Percentiles rank a stretch among this genome's conserved stretches.
These are phyloP conservation scores for Mortierella sp. DNA, from an alignment of 371 early-diverging fungal species.

Conservation along the genomic window DNA sequence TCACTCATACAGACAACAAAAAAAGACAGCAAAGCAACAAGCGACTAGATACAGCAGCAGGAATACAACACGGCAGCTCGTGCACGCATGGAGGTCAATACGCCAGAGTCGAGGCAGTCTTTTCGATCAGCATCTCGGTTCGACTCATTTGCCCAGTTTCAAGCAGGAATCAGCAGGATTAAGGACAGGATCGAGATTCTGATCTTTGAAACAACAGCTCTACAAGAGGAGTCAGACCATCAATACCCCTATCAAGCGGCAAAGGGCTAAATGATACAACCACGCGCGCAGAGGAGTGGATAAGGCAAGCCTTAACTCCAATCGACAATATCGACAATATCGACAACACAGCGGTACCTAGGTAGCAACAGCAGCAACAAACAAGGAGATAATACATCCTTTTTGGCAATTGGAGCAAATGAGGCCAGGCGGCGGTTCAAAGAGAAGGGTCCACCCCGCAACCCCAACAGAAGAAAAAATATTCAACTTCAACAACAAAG, in stretches of 20 bases:
- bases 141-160: background rate
- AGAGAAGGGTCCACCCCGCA: background rate
- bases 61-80: background rate
- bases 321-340: background rate
- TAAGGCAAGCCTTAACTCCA: background rate
- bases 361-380: background rate
- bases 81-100: background rate
- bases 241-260: background rate
- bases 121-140: background rate
- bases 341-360: background rate
- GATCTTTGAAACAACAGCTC: background rate
- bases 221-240: background rate
- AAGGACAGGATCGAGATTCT: slow-evolving; percentile 3
- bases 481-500: background rate
- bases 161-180: slow-evolving; percentile 8
- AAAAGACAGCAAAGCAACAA: background rate
- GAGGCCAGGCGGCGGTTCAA: background rate
- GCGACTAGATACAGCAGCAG: background rate
- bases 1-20: background rate
- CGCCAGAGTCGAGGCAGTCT: background rate
- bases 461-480: slow-evolving; percentile 5
- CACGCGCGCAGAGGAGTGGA: background rate
- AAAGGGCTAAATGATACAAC: background rate
- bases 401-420: background rate
- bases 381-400: background rate